Evolutionary conservation across 2,329 filamentous ascomycete genomes (phyloP), one percentile per base, ranked within the genome.

Genomic region (Helotiales sp.): DNA sequence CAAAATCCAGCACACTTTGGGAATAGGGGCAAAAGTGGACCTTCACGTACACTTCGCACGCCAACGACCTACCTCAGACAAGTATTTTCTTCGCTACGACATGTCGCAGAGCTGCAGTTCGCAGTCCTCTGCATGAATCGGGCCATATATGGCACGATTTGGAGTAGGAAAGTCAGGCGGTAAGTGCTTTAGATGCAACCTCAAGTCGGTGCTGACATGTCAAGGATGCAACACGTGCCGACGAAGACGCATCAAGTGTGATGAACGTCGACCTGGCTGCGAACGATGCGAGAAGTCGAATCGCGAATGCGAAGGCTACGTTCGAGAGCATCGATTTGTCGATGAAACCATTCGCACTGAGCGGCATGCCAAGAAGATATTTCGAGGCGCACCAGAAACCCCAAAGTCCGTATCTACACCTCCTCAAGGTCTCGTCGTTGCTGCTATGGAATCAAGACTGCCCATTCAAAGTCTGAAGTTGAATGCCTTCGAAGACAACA

Each of bases 221-320:
- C 25, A 13, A 60, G 36, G 58, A 22, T 42, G 38, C 38, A 42
- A 29, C 6, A 61, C 55, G 12, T 61, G 58, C 22, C 30, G 47
- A 17, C 51, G 40, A 24, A 33, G 58, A 15, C 15, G 25, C 3
- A 44, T 63, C 22, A 61, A 56, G 44, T 63, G 60, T 38, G 60
- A 63, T 38, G 58, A 63, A 40, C 29, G 52, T 12, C 54, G 52
- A 10, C 60, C 60, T 8, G 12, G 19, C 2, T 63, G 60, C 42
- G 29, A 36, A 13, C 38, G 53, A 42, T 63, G 60, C 31, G 55
- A 57, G 25, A 57, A 38, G 22, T 40, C 44, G 4, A 30, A 31
- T 10, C 40, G 27, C 17, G 29, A 17, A 29, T 59, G 56, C 25
- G 52, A 51, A n/a, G 56, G 56, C 7, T 59, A 55, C 47, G 33